phyloP scores from a whole-genome alignment of 805 yeast species.

The Wickerhamiella siamensis region DNA sequence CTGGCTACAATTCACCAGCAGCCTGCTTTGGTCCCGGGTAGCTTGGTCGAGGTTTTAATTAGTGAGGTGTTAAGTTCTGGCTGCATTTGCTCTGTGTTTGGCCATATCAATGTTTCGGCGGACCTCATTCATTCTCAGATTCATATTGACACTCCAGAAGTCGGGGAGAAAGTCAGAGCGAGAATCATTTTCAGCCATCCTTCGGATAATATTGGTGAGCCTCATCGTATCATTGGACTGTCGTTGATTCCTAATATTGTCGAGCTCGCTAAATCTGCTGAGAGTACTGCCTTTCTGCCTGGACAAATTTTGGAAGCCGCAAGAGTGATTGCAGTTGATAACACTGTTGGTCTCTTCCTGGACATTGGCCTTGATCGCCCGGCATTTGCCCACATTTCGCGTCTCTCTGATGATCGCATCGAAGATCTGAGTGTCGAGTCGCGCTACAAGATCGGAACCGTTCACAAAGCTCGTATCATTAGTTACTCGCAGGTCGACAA shows the following conservation, averaged over 20 bases:
- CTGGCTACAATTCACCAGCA: conserved; percentile 59
- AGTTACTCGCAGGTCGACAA: conserved; percentile 58
- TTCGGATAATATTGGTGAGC: conserved; percentile 22
- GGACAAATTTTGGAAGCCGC: conserved; percentile 55
- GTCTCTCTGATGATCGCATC: conserved; percentile 31
- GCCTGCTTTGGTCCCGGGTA: conserved; percentile 51
- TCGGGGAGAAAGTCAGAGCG: conserved; percentile 4
- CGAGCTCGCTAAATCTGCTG: conserved; percentile 18
- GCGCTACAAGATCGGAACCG: conserved; percentile 44
- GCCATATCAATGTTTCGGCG: conserved; percentile 58
- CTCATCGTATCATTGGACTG: conserved; percentile 44
- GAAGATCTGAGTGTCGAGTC: conserved; percentile 21
- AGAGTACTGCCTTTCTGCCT: conserved; percentile 44
- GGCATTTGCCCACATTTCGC: conserved; percentile 74
- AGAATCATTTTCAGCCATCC: conserved; percentile 18
- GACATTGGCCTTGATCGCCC: conserved; percentile 36
- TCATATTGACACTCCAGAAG: conserved; percentile 19
- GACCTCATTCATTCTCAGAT: conserved; percentile 50
- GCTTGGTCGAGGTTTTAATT: conserved; percentile 57
- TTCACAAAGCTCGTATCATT: conserved; percentile 62
- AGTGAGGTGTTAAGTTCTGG: conserved; percentile 49
- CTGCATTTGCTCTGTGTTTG: conserved; percentile 55
- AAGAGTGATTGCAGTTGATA: conserved; percentile 40
- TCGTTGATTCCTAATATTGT: conserved; percentile 48
- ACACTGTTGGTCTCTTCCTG: conserved; percentile 25